Conservation (phyloP, 1,284 basidiomycete species). For the Puccinia hordei region DNA sequence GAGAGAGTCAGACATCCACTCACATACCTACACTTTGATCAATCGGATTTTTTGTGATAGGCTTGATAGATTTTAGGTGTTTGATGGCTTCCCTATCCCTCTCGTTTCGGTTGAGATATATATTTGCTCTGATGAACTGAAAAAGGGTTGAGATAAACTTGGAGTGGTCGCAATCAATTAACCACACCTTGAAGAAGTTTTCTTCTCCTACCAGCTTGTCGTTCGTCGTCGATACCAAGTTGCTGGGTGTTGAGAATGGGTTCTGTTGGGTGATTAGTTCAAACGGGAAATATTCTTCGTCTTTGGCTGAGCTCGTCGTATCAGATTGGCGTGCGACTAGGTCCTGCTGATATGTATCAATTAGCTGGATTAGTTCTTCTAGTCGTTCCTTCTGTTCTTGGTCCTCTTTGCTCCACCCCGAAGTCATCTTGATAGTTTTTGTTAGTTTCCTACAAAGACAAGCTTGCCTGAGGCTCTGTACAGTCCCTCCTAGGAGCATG, state of each 20-base stretch:
- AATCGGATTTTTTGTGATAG: not conserved
- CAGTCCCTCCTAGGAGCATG: too few relatives aligned
- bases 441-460: too few relatives aligned
- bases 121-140: conserved; percentile 18
- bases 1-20: not conserved
- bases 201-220: not conserved
- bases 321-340: too few relatives aligned
- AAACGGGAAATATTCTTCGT: conserved; percentile 13
- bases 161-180: conserved; percentile 29
- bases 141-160: conserved; percentile 21
- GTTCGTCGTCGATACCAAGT: too few relatives aligned
- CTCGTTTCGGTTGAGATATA: not conserved
- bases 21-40: not conserved
- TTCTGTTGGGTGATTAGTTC: conserved; percentile 30
- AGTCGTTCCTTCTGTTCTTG: too few relatives aligned
- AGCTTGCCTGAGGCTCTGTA: too few relatives aligned
- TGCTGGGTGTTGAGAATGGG: not conserved
- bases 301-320: not conserved
- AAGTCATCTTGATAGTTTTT: too few relatives aligned
- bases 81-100: not conserved
- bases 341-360: too few relatives aligned
- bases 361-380: too few relatives aligned
- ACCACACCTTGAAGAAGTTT: conserved; percentile 11
- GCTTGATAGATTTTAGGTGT: conserved; percentile 34
- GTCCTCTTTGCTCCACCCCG: too few relatives aligned